These are phyloP conservation scores for Lomentospora prolificans DNA, from an alignment of 2,329 filamentous ascomycete species.

Conservation along the genomic window DNA sequence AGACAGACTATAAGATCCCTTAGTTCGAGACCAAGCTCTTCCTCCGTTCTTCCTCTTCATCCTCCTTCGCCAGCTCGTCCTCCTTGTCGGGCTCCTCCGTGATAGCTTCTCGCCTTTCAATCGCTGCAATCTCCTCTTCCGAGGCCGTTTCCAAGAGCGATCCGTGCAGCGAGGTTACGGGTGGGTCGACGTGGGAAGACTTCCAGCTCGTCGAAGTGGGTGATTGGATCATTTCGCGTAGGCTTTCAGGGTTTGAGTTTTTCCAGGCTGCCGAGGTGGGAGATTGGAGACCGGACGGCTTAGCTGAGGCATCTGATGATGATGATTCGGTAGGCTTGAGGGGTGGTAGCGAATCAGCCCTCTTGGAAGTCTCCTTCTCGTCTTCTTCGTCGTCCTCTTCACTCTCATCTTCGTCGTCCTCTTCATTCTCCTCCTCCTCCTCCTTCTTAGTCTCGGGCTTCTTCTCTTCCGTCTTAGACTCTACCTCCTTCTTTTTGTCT, in stretches of 20 bases:
- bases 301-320: background rate
- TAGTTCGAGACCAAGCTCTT: background rate
- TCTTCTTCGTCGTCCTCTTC: constrained; percentile 12
- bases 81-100: constrained; percentile 26
- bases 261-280: constrained; percentile 19
- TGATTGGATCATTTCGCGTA: constrained; percentile 26
- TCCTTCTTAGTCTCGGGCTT: constrained; percentile 10
- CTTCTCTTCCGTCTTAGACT: constrained; percentile 8
- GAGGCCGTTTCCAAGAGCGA: constrained; percentile 22
- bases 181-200: constrained; percentile 16
- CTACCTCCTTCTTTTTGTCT: constrained; percentile 14
- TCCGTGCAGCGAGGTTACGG: constrained; percentile 22
- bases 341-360: constrained; percentile 4
- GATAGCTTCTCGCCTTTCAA: constrained; percentile 25
- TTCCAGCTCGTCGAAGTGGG: constrained; percentile 28
- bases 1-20: background rate
- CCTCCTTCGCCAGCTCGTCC: constrained; percentile 17
- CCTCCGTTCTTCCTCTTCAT: constrained; percentile 12
- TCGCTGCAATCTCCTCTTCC: constrained; percentile 26
- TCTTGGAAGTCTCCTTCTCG: constrained; percentile 6
- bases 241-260: constrained; percentile 11
- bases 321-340: background rate
- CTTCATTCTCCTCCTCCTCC: constrained; percentile 12
- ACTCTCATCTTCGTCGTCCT: constrained; percentile 12
- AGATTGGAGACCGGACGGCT: constrained; percentile 27